A percentile compares a stretch with the other conserved stretches of the same genome.
Evolutionary conservation across 2,329 filamentous ascomycete genomes (phyloP).

Genomic region (Apiospora aurea): DNA sequence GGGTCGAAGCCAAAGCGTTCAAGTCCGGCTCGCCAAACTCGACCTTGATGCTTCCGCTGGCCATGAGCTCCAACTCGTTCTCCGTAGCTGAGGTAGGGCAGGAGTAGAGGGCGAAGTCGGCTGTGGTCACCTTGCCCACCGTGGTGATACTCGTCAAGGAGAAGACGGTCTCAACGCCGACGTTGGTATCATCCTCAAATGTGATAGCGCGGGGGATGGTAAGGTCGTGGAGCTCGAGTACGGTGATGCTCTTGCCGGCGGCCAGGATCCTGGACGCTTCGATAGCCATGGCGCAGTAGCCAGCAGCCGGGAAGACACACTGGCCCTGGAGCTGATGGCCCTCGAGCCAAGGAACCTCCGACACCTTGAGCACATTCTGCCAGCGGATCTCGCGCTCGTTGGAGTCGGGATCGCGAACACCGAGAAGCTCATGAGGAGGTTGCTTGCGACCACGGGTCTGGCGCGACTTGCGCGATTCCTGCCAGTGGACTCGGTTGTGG

Average conservation of each 20-base stretch:
- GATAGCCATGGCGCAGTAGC: slow-evolving; percentile 33
- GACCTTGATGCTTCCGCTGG: no score
- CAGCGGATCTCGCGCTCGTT: slow-evolving; percentile 28
- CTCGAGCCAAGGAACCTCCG: slow-evolving; percentile 31
- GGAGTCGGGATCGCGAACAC: slow-evolving; percentile 20
- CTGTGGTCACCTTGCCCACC: no score
- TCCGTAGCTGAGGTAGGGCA: no score
- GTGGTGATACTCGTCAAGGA: no score
- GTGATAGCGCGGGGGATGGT: slow-evolving; percentile 30
- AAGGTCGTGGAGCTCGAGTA: slow-evolving; percentile 33
- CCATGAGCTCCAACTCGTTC: no score
- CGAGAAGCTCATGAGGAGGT: slow-evolving; percentile 29
- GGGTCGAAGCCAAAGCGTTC: no score
- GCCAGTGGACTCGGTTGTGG: slow-evolving; percentile 28
- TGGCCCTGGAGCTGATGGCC: slow-evolving; percentile 35
- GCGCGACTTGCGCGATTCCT: slow-evolving; percentile 27
- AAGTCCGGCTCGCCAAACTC: no score
- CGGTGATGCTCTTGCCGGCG: not conserved
- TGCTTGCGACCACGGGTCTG: not conserved
- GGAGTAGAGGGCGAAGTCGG: no score
- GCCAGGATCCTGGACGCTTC: slow-evolving; percentile 29
- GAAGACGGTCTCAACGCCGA: no score
- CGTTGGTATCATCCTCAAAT: no score
- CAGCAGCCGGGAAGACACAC: slow-evolving; percentile 34
- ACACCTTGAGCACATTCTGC: slow-evolving; percentile 31